These are phyloP conservation scores for Penicillium thymicola DNA, from an alignment of 2,329 filamentous ascomycete species.

Conservation along the genomic window DNA sequence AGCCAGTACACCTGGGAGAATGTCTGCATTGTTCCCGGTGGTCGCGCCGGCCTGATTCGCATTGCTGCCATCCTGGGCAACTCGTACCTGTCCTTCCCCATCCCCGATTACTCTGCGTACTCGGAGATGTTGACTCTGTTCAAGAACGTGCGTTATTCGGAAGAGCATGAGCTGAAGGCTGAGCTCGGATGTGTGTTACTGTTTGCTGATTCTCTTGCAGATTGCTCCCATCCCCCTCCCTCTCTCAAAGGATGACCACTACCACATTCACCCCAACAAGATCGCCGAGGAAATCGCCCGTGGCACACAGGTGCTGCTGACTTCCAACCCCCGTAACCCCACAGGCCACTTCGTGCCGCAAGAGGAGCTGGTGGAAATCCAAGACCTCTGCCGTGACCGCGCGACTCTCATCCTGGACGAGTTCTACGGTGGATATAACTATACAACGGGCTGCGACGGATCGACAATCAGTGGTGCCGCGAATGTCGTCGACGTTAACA, in stretches of 20 bases:
- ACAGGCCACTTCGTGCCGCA: slow-evolving; percentile 84
- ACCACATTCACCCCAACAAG: slow-evolving; percentile 90
- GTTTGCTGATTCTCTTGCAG: slow-evolving; percentile 39
- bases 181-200: not conserved
- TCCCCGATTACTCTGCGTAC: slow-evolving; percentile 94
- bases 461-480: slow-evolving; percentile 83
- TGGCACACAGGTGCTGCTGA: slow-evolving; percentile 83
- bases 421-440: slow-evolving; percentile 96
- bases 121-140: slow-evolving; percentile 96
- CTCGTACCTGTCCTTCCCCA: slow-evolving; percentile 89
- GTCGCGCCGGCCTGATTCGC: slow-evolving; percentile 85
- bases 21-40: slow-evolving; percentile 91
- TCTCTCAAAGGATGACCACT: slow-evolving; percentile 77
- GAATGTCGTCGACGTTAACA: slow-evolving; percentile 84
- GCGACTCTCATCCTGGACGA: slow-evolving; percentile 94
- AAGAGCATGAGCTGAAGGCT: slow-evolving; percentile 9
- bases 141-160: slow-evolving; percentile 59
- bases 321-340: slow-evolving; percentile 92
- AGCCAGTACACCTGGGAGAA: slow-evolving; percentile 97
- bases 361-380: slow-evolving; percentile 82
- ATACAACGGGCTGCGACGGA: slow-evolving; percentile 87
- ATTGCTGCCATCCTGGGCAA: slow-evolving; percentile 94
- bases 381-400: slow-evolving; percentile 85
- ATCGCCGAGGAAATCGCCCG: slow-evolving; percentile 87
- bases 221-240: slow-evolving; percentile 86